Evolutionary conservation across 257 asterid species (phyloP).

Genomic region (Rauvolfia tetraphylla): DNA sequence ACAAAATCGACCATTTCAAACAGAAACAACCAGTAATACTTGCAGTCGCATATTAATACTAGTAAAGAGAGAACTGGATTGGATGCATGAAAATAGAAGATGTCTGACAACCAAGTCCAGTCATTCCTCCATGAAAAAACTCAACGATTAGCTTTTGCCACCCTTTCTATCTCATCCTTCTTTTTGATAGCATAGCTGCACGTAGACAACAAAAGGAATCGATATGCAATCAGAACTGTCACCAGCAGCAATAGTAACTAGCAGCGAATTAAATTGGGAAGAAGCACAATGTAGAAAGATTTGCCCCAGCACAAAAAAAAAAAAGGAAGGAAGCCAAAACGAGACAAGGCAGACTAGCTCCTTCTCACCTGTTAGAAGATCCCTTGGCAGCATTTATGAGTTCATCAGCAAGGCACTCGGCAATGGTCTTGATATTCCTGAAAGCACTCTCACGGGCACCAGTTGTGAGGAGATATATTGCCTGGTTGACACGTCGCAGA

Average conservation of each 20-base stretch:
- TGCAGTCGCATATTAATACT: not conserved
- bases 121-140: constrained; percentile 6
- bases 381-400: constrained; percentile 86
- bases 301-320: too few relatives aligned
- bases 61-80: not conserved
- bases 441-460: constrained; percentile 85
- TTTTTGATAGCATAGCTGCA: constrained; percentile 73
- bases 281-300: not conserved
- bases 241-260: not conserved
- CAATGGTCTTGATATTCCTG: constrained; percentile 66
- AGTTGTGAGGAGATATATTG: constrained; percentile 65
- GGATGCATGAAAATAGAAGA: not conserved
- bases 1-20: not conserved
- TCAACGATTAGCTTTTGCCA: constrained; percentile 74
- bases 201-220: not conserved
- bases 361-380: constrained; percentile 63
- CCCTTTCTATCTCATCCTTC: constrained; percentile 78
- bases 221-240: not conserved
- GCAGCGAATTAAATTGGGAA: too few relatives aligned
- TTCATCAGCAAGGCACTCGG: constrained; percentile 84
- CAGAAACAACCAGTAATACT: not conserved
- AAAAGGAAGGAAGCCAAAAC: not conserved
- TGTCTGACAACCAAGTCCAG: not conserved
- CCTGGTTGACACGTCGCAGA: constrained; percentile 76
- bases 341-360: too few relatives aligned